A percentile compares a stretch with the other conserved stretches of the same genome.
Evolutionary conservation across 192 early-diverging fungal genomes (phyloP).

Genomic region (Coemansia sp.): DNA sequence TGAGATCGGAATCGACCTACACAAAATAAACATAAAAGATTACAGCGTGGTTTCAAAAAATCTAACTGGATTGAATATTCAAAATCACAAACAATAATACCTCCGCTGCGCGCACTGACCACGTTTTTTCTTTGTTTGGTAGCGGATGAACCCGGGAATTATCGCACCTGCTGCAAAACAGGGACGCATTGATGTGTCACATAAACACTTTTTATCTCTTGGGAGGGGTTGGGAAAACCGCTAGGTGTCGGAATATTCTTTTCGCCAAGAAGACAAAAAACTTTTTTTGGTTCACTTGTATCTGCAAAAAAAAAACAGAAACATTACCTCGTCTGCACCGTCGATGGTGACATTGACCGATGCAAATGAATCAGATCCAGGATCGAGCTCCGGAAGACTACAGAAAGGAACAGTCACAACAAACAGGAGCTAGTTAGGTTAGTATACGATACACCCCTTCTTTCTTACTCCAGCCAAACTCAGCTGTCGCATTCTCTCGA

Average conservation of each 20-base stretch:
- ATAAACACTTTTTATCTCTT: neutral
- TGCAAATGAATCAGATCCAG: conserved; percentile 14
- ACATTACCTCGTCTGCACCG: conserved; percentile 77
- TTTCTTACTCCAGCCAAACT: neutral
- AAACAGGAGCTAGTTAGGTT: neutral
- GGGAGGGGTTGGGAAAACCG: neutral
- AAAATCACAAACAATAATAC: neutral
- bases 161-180: neutral
- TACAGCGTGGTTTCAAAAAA: neutral
- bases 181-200: neutral
- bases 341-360: conserved; percentile 86
- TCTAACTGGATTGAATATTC: neutral
- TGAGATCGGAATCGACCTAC: conserved; percentile 78
- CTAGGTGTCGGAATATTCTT: neutral
- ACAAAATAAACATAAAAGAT: neutral
- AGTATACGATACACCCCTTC: conserved; percentile 10
- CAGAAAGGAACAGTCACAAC: neutral
- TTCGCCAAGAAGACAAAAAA: too few species aligned
- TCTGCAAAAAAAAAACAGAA: neutral
- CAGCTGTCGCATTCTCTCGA: conserved; percentile 6
- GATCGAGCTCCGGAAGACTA: conserved; percentile 66
- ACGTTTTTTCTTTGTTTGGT: neutral
- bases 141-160: neutral
- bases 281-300: neutral
- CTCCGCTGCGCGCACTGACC: neutral